Evolutionary conservation across 108 stramenopile genomes (phyloP).

Genomic region (Skeletonema grethae): DNA sequence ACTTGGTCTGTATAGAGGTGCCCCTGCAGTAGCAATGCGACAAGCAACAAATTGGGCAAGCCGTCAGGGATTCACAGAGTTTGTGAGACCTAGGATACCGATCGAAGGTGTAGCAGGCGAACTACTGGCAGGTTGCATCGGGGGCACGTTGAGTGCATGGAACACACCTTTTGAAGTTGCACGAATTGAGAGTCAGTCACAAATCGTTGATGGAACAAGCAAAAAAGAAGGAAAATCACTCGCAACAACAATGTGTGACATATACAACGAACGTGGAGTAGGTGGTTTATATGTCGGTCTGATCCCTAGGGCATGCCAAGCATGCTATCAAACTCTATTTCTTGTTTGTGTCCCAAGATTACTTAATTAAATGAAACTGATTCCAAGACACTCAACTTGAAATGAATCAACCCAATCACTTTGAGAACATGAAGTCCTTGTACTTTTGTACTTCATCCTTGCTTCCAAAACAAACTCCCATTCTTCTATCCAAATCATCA

Average conservation of each 20-base stretch:
- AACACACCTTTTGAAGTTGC: slow-evolving; percentile 44
- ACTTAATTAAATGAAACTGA: neutral
- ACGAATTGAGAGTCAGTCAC: slow-evolving; percentile 30
- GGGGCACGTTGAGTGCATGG: slow-evolving; percentile 32
- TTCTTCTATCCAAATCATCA: slow-evolving; percentile 77
- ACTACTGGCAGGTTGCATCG: slow-evolving; percentile 32
- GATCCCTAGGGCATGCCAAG: slow-evolving; percentile 27
- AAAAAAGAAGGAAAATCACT: slow-evolving; percentile 11
- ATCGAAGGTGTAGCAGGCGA: slow-evolving; percentile 26
- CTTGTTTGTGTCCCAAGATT: slow-evolving; percentile 34
- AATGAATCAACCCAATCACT: neutral
- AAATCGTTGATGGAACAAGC: neutral
- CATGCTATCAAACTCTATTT: slow-evolving; percentile 37
- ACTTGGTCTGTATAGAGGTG: slow-evolving; percentile 30
- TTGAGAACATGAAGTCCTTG: slow-evolving; percentile 76
- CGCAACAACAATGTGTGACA: slow-evolving; percentile 25
- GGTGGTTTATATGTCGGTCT: slow-evolving; percentile 27
- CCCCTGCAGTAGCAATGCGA: slow-evolving; percentile 26
- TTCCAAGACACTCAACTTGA: neutral
- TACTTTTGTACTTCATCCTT: slow-evolving; percentile 73
- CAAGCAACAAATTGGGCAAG: slow-evolving; percentile 44
- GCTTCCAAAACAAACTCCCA: slow-evolving; percentile 84
- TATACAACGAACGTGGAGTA: slow-evolving; percentile 27
- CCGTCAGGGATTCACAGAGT: slow-evolving; percentile 39
- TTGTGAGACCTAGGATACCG: slow-evolving; percentile 22